Evolutionary conservation across 2,329 filamentous ascomycete genomes (phyloP).

Genomic region (Fusarium caatingaense): DNA sequence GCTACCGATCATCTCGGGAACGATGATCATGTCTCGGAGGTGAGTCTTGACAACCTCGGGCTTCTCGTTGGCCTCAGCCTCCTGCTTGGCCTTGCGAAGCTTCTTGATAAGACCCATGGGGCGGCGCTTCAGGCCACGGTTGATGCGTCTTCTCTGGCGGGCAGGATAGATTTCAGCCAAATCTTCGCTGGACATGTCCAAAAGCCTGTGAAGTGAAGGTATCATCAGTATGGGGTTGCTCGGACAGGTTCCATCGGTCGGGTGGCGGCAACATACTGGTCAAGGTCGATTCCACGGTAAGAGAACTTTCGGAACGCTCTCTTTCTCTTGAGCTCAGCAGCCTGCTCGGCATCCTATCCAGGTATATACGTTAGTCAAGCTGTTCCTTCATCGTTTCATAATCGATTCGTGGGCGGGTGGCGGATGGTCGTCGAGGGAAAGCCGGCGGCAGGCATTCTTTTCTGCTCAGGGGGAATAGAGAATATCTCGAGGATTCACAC

Average conservation of each 20-base stretch:
- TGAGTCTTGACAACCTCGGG: constrained; percentile 99
- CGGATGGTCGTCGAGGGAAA: constrained; percentile 31
- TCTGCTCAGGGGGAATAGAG: constrained; percentile 12
- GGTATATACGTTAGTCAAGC: constrained; percentile 48
- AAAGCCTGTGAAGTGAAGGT: constrained; percentile 74
- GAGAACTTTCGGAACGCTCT: constrained; percentile 99
- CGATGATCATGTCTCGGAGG: constrained; percentile 99
- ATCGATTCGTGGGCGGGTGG: constrained; percentile 1
- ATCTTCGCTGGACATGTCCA: constrained; percentile 66
- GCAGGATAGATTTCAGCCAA: constrained; percentile 56
- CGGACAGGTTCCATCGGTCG: constrained; percentile 13
- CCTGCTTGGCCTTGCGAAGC: constrained; percentile 99
- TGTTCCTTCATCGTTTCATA: constrained; percentile 15
- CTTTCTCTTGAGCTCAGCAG: constrained; percentile 99
- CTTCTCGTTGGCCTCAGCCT: constrained; percentile 99
- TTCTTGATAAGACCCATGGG: constrained; percentile 99
- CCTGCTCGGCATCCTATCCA: constrained; percentile 91
- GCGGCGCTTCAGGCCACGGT: constrained; percentile 99
- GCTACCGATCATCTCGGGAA: constrained; percentile 99
- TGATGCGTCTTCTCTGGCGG: constrained; percentile 98
- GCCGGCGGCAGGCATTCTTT: constrained; percentile 30
- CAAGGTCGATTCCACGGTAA: constrained; percentile 99
- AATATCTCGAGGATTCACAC: constrained; percentile 55
- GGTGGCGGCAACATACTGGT: constrained; percentile 78
- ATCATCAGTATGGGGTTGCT: constrained; percentile 42